phyloP scores from a whole-genome alignment of 345 rosid species.

The Arabis hirsuta region DNA sequence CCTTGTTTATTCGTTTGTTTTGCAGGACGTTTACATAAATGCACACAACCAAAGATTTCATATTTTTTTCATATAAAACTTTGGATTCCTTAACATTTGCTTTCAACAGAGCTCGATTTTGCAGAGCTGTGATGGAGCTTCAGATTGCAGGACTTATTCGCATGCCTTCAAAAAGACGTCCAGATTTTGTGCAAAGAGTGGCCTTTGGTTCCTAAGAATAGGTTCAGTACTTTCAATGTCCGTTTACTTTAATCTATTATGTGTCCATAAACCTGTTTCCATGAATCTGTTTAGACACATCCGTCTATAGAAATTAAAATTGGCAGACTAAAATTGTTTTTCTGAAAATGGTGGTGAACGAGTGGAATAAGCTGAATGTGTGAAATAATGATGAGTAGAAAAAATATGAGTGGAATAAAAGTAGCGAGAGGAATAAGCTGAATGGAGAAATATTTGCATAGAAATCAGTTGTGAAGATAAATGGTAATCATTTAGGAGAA shows the following conservation, averaged over 20 bases:
- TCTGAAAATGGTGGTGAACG: too few relatives aligned
- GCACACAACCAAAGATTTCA: background rate
- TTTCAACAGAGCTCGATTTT: slow-evolving; percentile 76
- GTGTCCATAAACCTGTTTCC: slow-evolving; percentile 5
- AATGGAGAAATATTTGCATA: too few relatives aligned
- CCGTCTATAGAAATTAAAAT: background rate
- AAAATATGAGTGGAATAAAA: too few relatives aligned
- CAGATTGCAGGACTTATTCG: slow-evolving; percentile 88
- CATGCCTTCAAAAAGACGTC: slow-evolving; percentile 87
- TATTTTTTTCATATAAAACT: background rate
- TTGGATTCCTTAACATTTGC: slow-evolving; percentile 49
- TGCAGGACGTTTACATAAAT: slow-evolving; percentile 7
- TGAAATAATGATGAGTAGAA: too few relatives aligned
- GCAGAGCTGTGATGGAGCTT: slow-evolving; percentile 84
- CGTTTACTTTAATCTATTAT: background rate
- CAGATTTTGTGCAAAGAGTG: slow-evolving; percentile 83
- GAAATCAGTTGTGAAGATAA: too few relatives aligned
- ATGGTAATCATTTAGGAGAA: too few relatives aligned
- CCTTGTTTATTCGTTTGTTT: slow-evolving; percentile 12
- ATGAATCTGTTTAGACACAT: slow-evolving; percentile 8
- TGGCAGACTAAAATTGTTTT: background rate
- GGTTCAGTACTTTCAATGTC: slow-evolving; percentile 15
- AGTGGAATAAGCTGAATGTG: too few relatives aligned
- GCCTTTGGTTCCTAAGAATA: slow-evolving; percentile 68
- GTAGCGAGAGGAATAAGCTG: too few relatives aligned